Evolutionary conservation across 2,329 filamentous ascomycete species (phyloP), one percentile per base, ranked within the genome.

Genomic region (Myriosclerotinia scirpicola): DNA sequence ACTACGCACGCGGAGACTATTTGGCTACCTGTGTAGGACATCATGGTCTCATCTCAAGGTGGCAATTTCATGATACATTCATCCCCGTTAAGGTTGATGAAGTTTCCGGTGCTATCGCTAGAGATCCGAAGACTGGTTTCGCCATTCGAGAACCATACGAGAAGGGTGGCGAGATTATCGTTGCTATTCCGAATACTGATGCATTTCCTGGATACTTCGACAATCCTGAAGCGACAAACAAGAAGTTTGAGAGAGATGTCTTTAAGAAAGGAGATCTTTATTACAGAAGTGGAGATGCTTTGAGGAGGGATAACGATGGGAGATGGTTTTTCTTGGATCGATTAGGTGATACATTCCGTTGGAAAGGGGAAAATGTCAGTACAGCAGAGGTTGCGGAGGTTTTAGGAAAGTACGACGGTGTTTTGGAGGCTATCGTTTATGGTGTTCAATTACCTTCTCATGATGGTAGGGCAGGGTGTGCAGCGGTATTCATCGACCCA

Each of bases 81-180:
- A 79, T 92, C 0, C 88, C 90, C 0, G 90, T 91, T 1, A 84
- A 83, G 30, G 85, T 91, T 62, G 89, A 93, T 72, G 79, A 87
- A 36, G 86, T 87, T 22, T 88, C 88, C 0, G 88, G 87, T 9
- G 87, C 88, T 50, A 86, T 92, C 61, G 80, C 82, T 64, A 83
- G 90, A 17, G 85, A 92, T 74, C 81, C 85, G 0, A 82, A 83
- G 71, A 92, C 89, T 0, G 89, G 90, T 0, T 90, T 91, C 69
- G 90, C 85, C 0, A 80, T 79, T 40, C 83, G 89, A 38, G 82
- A 84, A 60, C 77, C 86, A 0, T 90, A 90, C 73, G 85, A 87
- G 17, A 81, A 86, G 53, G 90, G 90, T 4, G 90, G 90, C n/a
- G 90, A 94, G 77, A 90, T 93, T 17, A 78, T 93, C 38, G 85